A percentile compares a stretch with the other conserved stretches of the same genome.
Evolutionary conservation across 495 filamentous ascomycete genomes (phyloP).

Genomic region (Lepraria neglecta): DNA sequence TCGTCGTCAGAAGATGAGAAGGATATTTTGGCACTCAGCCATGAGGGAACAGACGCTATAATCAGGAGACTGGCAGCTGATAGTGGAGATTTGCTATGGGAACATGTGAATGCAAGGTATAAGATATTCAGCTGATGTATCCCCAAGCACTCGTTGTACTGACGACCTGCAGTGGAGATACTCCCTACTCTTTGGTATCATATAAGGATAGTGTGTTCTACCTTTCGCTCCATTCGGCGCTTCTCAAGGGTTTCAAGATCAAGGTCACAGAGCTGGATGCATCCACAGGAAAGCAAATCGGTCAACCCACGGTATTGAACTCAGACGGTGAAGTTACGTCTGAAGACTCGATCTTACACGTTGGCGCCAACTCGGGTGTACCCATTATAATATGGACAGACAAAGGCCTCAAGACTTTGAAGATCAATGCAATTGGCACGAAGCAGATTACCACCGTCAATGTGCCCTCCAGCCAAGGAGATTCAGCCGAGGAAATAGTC

Average conservation of each 20-base stretch:
- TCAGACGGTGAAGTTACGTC: conserved; percentile 66
- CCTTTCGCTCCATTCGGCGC: conserved; percentile 63
- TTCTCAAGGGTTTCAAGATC: conserved; percentile 61
- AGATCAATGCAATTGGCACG: conserved; percentile 73
- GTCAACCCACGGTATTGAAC: conserved; percentile 55
- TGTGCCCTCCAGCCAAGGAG: conserved; percentile 46
- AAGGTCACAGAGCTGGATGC: conserved; percentile 67
- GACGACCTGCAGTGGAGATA: conserved; percentile 49
- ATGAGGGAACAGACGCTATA: conserved; percentile 47
- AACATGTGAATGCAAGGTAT: conserved; percentile 57
- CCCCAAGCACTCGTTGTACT: conserved; percentile 14
- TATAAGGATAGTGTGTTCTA: conserved; percentile 69
- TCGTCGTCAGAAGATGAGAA: conserved; percentile 59
- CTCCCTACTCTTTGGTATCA: conserved; percentile 72
- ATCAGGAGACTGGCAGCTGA: conserved; percentile 64
- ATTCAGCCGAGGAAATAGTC: conserved; percentile 58
- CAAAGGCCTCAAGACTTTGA: conserved; percentile 56
- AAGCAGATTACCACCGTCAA: conserved; percentile 51
- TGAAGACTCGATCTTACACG: conserved; percentile 64
- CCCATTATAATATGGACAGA: conserved; percentile 82
- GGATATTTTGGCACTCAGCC: conserved; percentile 65
- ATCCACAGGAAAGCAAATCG: conserved; percentile 57
- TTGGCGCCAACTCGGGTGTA: conserved; percentile 75
- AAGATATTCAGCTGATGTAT: not conserved
- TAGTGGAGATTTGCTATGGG: conserved; percentile 75